Base-by-base conservation (phyloP, 768 basidiomycete genomes). In the Serendipita indica region DNA sequence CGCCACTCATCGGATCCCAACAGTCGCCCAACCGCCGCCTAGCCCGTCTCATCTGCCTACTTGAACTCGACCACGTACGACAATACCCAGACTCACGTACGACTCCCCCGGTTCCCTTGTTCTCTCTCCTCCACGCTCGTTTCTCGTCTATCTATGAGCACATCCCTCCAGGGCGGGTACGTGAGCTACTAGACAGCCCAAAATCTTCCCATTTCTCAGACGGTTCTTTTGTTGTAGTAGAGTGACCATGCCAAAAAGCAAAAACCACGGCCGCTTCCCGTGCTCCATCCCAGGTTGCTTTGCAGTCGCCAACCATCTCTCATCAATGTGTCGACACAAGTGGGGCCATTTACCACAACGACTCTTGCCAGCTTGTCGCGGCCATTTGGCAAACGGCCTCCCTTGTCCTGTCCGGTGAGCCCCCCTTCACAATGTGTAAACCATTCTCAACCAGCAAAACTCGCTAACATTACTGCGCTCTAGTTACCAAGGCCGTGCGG, bases 261-360 rank as follows among this genome's bases (percentile, higher is more conserved):
- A 54, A 28, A 54, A 54, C 30, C 49, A 54, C 30, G 49, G 49
- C 3, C 49, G 49, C 7, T 54, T 54, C 30, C 49, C 49, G 10
- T 54, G 49, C 22, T 54, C 49, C 20, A 54, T 54, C 49, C 49
- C 49, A 4, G 49, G 49, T 27, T 54, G 49, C 32, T 54, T 54
- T 28, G 49, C 49, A 18, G 49, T 54, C 10, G 49, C 49, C 16
- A 54, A 54, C 22, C 49, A 54, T n/a, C 22, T 54, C 20, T 54
- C 49, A 16, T 20, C 16, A 3, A 54, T 54, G 49, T 54, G 49
- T 54, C 20, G 49, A 54, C 49, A 54, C 22, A 54, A 54, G 49
- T 54, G 49, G 49, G 49, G 49, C n/a, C 49, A 54, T 54, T 33
- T 54, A 25, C 49, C 49, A 20, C 49, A 54, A 27, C 12, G 49